Evolutionary conservation across 169 alveolate genomes (phyloP).

Genomic region (Neospora caninum): DNA sequence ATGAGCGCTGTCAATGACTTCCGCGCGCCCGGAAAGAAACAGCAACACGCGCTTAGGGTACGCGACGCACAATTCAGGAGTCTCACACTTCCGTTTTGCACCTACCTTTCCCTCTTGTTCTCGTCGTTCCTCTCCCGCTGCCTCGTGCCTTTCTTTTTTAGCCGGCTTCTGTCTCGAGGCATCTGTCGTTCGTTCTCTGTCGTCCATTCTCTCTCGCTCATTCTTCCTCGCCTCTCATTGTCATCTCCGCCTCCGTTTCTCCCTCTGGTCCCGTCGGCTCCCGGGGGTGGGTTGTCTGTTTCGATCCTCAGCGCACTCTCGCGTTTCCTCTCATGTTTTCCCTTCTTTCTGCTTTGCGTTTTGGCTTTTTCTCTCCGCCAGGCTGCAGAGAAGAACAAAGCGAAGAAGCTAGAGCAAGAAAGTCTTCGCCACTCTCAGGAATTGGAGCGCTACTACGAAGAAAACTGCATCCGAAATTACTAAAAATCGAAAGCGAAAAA

Average conservation of each 20-base stretch:
- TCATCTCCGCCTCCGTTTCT: too few species aligned
- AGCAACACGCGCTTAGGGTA: conserved; percentile 10
- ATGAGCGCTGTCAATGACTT: background rate
- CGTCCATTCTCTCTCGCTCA: background rate
- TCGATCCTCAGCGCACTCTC: too few species aligned
- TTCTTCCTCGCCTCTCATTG: background rate
- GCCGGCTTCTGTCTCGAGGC: background rate
- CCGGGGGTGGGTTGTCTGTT: too few species aligned
- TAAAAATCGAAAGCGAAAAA: background rate
- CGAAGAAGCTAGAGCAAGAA: background rate
- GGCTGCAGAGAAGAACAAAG: conserved; percentile 15
- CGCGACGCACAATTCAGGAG: background rate
- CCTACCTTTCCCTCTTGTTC: background rate
- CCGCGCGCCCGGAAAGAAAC: background rate
- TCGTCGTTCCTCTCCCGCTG: background rate
- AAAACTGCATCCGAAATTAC: background rate
- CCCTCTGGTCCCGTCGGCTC: too few species aligned
- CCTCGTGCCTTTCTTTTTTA: background rate
- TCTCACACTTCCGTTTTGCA: background rate
- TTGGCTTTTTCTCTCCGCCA: background rate
- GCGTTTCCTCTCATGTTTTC: background rate
- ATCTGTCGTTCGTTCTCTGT: background rate
- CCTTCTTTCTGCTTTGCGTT: background rate
- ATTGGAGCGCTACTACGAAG: background rate
- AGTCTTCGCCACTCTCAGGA: background rate